These are phyloP conservation scores for Ananas comosus DNA, from an alignment of 176 grass and related monocot genomes.

Conservation along the genomic window DNA sequence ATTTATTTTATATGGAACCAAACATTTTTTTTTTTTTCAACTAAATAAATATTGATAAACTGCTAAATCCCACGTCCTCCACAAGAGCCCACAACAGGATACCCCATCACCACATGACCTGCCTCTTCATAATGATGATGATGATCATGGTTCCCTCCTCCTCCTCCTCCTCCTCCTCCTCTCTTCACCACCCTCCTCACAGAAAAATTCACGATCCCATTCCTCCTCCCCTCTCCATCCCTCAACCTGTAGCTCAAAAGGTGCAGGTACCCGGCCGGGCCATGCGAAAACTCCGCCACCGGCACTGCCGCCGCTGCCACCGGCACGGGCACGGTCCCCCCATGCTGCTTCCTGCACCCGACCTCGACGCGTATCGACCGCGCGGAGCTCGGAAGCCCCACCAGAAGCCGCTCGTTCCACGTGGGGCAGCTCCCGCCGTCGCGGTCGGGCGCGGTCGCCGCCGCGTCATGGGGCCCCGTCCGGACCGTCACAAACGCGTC, in stretches of 20 bases:
- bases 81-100: conserved; percentile 19
- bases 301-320: conserved; percentile 33
- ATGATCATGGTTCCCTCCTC: too few relatives aligned
- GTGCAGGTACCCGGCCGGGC: conserved; percentile 49
- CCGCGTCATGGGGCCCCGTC: background rate
- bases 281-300: conserved; percentile 35
- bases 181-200: conserved; percentile 30
- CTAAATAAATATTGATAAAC: too few relatives aligned
- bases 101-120: conserved; percentile 33
- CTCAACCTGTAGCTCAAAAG: conserved; percentile 55
- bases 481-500: too few relatives aligned
- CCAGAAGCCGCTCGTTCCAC: conserved; percentile 33
- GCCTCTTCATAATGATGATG: background rate
- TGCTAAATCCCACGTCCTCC: background rate
- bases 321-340: conserved; percentile 7
- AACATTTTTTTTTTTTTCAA: too few relatives aligned
- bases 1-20: too few relatives aligned
- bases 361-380: conserved; percentile 31
- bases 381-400: conserved; percentile 9
- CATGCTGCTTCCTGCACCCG: background rate
- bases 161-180: background rate
- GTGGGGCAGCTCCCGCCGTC: conserved; percentile 11
- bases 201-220: conserved; percentile 54
- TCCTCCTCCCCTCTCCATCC: conserved; percentile 9
- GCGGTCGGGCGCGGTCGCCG: conserved; percentile 20